phyloP scores from a whole-genome alignment of 2,329 filamentous ascomycete genomes.

The Phyllosticta citriasiana region DNA sequence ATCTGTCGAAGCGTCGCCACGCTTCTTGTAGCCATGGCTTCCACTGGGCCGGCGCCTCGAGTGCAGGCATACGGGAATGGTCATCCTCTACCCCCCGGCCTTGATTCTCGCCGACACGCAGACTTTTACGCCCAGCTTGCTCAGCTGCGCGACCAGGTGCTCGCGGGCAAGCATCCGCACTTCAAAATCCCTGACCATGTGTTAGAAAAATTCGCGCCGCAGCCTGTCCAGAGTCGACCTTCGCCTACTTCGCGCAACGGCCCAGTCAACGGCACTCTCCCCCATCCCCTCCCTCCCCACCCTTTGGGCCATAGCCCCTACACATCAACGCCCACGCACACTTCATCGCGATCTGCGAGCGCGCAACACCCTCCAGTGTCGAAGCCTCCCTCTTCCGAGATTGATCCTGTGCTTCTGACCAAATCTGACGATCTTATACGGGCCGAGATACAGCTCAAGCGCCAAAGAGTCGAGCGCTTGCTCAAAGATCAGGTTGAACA shows the following conservation, averaged over 20 bases:
- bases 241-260: constrained; percentile 16
- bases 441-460: constrained; percentile 70
- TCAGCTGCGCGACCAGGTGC: constrained; percentile 67
- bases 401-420: constrained; percentile 73
- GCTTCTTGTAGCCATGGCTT: constrained; percentile 8
- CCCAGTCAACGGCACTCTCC: constrained; percentile 1
- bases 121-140: constrained; percentile 65
- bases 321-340: constrained; percentile 15
- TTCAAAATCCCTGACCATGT: constrained; percentile 49
- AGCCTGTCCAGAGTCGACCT: constrained; percentile 1
- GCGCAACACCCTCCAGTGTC: constrained; percentile 11
- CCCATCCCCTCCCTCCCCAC: not conserved
- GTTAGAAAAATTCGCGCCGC: constrained; percentile 30
- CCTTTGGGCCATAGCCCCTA: constrained; percentile 3
- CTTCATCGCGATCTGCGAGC: constrained; percentile 7
- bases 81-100: not conserved
- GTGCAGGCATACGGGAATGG: constrained; percentile 22
- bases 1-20: not conserved
- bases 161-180: constrained; percentile 63
- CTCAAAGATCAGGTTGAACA: constrained; percentile 71
- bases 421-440: constrained; percentile 78
- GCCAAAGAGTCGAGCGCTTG: constrained; percentile 68
- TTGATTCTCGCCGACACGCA: constrained; percentile 34
- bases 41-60: constrained; percentile 14
- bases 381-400: constrained; percentile 50